phyloP scores from a whole-genome alignment of 1,284 basidiomycete species.

The Moesziomyces sp. region DNA sequence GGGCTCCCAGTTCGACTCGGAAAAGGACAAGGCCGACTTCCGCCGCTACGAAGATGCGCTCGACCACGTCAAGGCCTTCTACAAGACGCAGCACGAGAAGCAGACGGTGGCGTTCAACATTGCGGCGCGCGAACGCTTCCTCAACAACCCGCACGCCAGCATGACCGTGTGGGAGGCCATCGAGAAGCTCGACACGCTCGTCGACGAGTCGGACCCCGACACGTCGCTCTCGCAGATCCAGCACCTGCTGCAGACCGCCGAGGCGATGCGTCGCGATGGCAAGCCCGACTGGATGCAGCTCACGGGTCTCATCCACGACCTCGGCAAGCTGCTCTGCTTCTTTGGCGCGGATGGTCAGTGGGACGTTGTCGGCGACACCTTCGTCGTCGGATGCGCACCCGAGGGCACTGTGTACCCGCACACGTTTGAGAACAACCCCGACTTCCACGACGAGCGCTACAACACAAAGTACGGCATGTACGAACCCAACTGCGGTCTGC shows the following conservation, averaged over 20 bases:
- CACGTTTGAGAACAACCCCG: constrained; percentile 84
- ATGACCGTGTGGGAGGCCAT: constrained; percentile 84
- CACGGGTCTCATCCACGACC: constrained; percentile 76
- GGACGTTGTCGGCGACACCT: constrained; percentile 88
- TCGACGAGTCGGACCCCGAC: constrained; percentile 84
- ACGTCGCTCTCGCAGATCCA: constrained; percentile 77
- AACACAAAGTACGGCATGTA: constrained; percentile 87
- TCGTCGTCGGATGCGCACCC: constrained; percentile 84
- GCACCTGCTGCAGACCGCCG: constrained; percentile 89
- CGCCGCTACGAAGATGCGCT: constrained; percentile 74
- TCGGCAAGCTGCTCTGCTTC: constrained; percentile 55
- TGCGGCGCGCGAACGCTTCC: constrained; percentile 36
- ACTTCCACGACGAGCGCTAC: constrained; percentile 77
- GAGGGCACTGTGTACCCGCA: constrained; percentile 76
- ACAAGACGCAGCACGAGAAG: constrained; percentile 88
- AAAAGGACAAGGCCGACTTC: constrained; percentile 78
- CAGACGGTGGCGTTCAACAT: constrained; percentile 71
- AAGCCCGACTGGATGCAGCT: constrained; percentile 78
- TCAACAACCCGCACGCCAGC: constrained; percentile 40
- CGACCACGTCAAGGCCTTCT: constrained; percentile 86
- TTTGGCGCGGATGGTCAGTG: constrained; percentile 77
- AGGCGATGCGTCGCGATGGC: constrained; percentile 86
- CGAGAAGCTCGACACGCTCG: constrained; percentile 85
- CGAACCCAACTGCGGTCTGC: constrained; percentile 82
- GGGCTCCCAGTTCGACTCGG: constrained; percentile 75